Evolutionary conservation across 306 rosid species (phyloP).

Genomic region (Cucumis cinereus): DNA sequence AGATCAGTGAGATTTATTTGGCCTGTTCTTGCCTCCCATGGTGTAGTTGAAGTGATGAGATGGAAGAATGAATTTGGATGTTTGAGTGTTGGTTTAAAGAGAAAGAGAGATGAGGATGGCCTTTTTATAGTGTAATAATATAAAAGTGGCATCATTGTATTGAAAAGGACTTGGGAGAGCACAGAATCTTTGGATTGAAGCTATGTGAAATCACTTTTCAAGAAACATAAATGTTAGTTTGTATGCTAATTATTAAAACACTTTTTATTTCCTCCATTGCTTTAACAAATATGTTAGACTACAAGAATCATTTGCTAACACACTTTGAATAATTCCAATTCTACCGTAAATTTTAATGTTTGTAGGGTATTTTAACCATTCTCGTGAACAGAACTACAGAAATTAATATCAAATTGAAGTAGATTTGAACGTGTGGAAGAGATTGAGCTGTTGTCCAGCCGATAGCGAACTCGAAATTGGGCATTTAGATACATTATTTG

Average conservation of each 20-base stretch:
- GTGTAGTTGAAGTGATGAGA: background rate
- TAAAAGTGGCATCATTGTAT: no score
- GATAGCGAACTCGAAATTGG: no score
- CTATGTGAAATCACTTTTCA: background rate
- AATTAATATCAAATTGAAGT: no score
- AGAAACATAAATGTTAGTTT: background rate
- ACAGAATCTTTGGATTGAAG: background rate
- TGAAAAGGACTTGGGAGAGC: background rate
- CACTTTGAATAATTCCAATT: background rate
- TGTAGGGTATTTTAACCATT: background rate
- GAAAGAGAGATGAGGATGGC: background rate
- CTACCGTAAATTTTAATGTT: no score
- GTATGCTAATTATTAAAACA: background rate
- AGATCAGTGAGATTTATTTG: slow-evolving; percentile 2
- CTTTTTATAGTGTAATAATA: background rate
- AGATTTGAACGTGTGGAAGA: no score
- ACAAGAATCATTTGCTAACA: background rate
- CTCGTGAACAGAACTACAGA: no score
- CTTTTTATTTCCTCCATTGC: background rate
- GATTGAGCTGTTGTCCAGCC: no score
- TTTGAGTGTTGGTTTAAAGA: background rate
- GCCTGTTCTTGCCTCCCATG: background rate
- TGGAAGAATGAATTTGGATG: background rate
- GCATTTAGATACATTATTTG: no score
- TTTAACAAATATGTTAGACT: background rate